Conservation (phyloP, 2,329 filamentous ascomycete species). For the Hawksworthiomyces lignivorus region DNA sequence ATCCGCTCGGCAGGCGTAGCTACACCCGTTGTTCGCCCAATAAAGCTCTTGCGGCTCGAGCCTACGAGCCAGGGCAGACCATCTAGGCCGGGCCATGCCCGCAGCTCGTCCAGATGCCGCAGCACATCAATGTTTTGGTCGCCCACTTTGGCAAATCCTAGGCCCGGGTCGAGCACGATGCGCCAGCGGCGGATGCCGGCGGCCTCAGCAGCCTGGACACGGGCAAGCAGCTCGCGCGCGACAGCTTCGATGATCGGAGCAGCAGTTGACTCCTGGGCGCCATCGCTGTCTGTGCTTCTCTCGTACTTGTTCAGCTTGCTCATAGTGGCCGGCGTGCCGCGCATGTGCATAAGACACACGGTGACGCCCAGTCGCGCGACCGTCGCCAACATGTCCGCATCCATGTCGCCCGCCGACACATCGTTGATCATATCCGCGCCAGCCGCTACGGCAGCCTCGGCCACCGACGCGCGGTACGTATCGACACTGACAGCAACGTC, state of each 20-base stretch:
- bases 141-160: conserved; percentile 84
- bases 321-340: conserved; percentile 81
- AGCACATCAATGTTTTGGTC: conserved; percentile 78
- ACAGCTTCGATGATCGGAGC: conserved; percentile 57
- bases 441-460: conserved; percentile 63
- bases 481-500: conserved; percentile 74
- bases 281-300: conserved; percentile 1
- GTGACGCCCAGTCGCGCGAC: conserved; percentile 72
- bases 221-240: conserved; percentile 57
- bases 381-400: conserved; percentile 72
- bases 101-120: conserved; percentile 55
- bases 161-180: conserved; percentile 86
- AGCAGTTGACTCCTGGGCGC: neutral
- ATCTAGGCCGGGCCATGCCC: conserved; percentile 54
- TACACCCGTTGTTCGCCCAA: conserved; percentile 75
- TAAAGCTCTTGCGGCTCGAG: conserved; percentile 80
- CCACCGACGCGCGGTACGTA: conserved; percentile 83
- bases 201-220: conserved; percentile 65
- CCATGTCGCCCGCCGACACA: conserved; percentile 74
- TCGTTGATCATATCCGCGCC: conserved; percentile 95
- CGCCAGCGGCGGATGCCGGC: conserved; percentile 88
- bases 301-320: conserved; percentile 56
- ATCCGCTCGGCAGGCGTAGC: conserved; percentile 59
- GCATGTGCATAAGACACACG: conserved; percentile 87
- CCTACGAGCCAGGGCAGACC: conserved; percentile 85